Base-by-base conservation (phyloP, 2,329 filamentous ascomycete genomes). In the Phoma sp. region DNA sequence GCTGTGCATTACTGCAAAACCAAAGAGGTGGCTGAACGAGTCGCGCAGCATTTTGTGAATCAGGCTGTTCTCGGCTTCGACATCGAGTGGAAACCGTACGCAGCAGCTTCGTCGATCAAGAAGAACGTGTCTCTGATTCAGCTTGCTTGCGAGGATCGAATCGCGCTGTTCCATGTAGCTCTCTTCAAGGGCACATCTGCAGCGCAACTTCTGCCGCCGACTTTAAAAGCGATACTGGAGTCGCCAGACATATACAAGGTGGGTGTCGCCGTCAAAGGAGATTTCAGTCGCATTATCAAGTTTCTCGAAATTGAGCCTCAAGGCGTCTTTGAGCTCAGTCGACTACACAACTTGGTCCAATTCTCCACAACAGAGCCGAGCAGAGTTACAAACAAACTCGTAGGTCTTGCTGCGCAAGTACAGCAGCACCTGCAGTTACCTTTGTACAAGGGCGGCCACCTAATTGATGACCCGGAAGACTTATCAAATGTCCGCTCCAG, bases 51-150 rank as follows among this genome's bases (percentile, higher is more conserved):
- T 55, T 96, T 97, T 65, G 64, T 86, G 40, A 65, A 82, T 17
- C 86, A 94, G 67, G 81, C 85, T 43, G 77, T 95, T 3, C 72
- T 97, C n/a, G 93, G 93, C 0, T 92, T 96, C 59, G 93, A 97
- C 67, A 81, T 96, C 43, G 93, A 97, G 77, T 97, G 93, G 93
- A 88, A 88, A 61, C 65, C 66, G 21, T 60, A 48, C 13, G 60
- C 62, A 13, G 45, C 40, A 4, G 46, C 57, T 17, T 37, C 37
- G 1, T 66, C 91, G 9, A 92, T 91, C 12, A 88, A 90, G 0
- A 92, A 96, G 72, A 92, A 92, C 60, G 85, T 93, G 8, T 95
- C 91, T 0, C 76, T 96, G 43, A 88, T 96, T 37, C 93, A 97
- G 74, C 75, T 97, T 17, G 91, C 93, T 3, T 91, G 86, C 58